A percentile compares a stretch with the other conserved stretches of the same genome.
These are phyloP conservation scores for Rhizoclosmatium sp. DNA, from an alignment of 192 early-diverging fungal species.

Conservation along the genomic window DNA sequence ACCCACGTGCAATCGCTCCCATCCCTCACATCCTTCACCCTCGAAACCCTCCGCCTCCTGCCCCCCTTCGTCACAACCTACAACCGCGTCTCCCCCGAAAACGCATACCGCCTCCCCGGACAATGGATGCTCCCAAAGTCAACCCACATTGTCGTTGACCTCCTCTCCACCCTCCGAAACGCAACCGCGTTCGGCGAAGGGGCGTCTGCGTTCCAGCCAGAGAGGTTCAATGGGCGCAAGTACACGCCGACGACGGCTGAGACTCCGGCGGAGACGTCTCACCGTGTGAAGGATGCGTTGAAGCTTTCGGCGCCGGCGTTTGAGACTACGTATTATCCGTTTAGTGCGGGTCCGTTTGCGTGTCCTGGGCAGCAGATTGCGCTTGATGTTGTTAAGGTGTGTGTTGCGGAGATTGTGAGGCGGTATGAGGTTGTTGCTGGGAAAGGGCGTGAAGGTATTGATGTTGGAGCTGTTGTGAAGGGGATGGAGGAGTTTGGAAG, in stretches of 20 bases:
- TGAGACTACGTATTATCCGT: constrained; percentile 9
- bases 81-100: constrained; percentile 18
- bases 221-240: constrained; percentile 1
- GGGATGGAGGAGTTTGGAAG: constrained; percentile 17
- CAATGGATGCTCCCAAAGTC: constrained; percentile 25
- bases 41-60: constrained; percentile 9
- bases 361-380: constrained; percentile 30
- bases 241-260: background rate
- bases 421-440: constrained; percentile 15
- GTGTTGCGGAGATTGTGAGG: constrained; percentile 31
- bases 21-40: background rate
- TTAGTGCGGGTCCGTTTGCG: constrained; percentile 16
- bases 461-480: background rate
- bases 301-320: background rate
- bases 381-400: constrained; percentile 10
- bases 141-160: constrained; percentile 32
- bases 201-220: constrained; percentile 1
- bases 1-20: constrained; percentile 1
- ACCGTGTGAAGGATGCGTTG: background rate
- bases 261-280: background rate
- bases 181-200: constrained; percentile 13
- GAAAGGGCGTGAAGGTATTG: background rate
- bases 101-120: constrained; percentile 36
- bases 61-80: constrained; percentile 23
- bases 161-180: constrained; percentile 6